Conservation (phyloP, 371 early-diverging fungal species). For the Mucor piriformis region DNA sequence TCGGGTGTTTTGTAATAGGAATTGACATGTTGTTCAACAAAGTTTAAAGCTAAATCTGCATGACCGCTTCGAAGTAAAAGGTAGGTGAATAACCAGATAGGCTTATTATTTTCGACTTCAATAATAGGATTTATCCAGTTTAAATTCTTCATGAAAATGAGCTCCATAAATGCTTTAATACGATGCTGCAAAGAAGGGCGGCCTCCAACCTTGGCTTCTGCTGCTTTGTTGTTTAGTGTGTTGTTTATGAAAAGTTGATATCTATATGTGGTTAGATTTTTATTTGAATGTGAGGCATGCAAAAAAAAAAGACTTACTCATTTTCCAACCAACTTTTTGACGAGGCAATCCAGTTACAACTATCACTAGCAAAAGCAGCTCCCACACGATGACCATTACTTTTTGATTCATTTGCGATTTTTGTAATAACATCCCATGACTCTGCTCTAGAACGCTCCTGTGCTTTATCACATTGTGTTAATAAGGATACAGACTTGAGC, state of each 20-base stretch:
- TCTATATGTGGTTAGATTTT: not conserved
- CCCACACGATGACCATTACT: not conserved
- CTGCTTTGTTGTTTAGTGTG: slow-evolving; percentile 13
- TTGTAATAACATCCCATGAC: slow-evolving; percentile 20
- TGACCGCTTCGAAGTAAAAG: slow-evolving; percentile 78
- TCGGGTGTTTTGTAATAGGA: slow-evolving; percentile 52
- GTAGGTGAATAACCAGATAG: slow-evolving; percentile 87
- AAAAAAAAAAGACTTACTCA: slow-evolving; percentile 12
- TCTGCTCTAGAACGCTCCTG: not conserved
- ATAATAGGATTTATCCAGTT: slow-evolving; percentile 2
- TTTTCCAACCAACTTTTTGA: slow-evolving; percentile 19
- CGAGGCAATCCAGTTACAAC: slow-evolving; percentile 2
- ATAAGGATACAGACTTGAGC: not conserved
- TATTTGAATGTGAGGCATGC: not conserved
- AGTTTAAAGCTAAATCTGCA: slow-evolving; percentile 64
- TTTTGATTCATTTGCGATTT: slow-evolving; percentile 7
- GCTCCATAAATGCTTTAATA: slow-evolving; percentile 2
- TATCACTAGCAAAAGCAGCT: not conserved
- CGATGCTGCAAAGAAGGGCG: slow-evolving; percentile 12
- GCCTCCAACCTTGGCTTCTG: slow-evolving; percentile 13
- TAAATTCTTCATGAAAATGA: not conserved
- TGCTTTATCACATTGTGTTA: not conserved
- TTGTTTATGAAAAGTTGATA: slow-evolving; percentile 12
- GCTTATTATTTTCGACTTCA: slow-evolving; percentile 60
- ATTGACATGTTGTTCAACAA: slow-evolving; percentile 56